Evolutionary conservation across 140 eudicot species (phyloP).

Genomic region (Erigeron philadelphicus): DNA sequence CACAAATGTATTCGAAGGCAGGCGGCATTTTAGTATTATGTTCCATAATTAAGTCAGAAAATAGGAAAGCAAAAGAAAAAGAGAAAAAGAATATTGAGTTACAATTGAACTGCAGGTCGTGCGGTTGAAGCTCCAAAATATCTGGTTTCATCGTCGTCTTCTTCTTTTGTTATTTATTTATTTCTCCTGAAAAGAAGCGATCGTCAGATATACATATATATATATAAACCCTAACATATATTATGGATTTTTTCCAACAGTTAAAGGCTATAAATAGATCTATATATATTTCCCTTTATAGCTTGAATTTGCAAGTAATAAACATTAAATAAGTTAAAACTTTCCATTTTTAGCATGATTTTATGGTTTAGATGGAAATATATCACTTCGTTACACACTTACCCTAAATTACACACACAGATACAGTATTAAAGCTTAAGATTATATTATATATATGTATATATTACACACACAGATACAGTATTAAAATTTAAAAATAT

Average conservation of each 20-base stretch:
- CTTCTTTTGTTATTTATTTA: background rate
- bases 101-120: constrained; percentile 32
- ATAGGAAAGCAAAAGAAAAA: background rate
- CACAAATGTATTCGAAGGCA: too few relatives aligned
- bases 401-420: too few relatives aligned
- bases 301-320: too few relatives aligned
- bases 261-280: background rate
- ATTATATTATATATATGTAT: too few relatives aligned
- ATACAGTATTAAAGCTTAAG: too few relatives aligned
- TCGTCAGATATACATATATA: background rate
- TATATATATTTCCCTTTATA: background rate
- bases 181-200: background rate
- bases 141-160: constrained; percentile 31
- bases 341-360: too few relatives aligned
- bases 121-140: constrained; percentile 32
- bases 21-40: too few relatives aligned
- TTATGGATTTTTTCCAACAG: background rate
- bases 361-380: too few relatives aligned
- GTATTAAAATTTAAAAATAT: too few relatives aligned
- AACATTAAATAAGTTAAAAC: too few relatives aligned
- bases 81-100: constrained; percentile 10
- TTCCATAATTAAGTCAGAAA: background rate
- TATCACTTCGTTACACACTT: too few relatives aligned
- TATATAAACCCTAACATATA: background rate
- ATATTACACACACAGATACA: too few relatives aligned